Conservation (phyloP, 2,329 filamentous ascomycete genomes). For the Lecanicillium sp. region DNA sequence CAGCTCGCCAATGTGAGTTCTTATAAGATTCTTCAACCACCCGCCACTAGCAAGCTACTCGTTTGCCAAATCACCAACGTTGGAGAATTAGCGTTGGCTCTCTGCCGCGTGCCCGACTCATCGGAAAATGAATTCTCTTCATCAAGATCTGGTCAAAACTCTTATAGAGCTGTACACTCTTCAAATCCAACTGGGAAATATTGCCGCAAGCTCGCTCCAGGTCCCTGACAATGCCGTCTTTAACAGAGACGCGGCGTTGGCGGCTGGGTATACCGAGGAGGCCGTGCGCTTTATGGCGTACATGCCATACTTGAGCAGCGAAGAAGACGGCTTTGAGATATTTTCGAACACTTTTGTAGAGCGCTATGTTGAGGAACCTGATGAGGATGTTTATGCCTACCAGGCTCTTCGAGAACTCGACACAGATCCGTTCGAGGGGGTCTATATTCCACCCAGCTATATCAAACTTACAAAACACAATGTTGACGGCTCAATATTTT, state of each 20-base stretch:
- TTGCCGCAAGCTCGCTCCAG: neutral
- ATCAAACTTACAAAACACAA: neutral
- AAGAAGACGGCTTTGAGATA: neutral
- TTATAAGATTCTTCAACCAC: neutral
- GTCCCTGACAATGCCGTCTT: neutral
- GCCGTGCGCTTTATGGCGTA: neutral
- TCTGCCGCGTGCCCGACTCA: neutral
- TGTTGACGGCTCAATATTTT: neutral
- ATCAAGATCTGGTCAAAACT: neutral
- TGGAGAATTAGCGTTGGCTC: too few species aligned
- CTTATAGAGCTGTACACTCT: neutral
- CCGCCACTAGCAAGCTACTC: neutral
- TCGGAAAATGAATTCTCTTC: neutral
- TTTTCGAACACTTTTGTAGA: neutral
- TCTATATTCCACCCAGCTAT: neutral
- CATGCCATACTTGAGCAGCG: neutral
- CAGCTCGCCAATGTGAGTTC: neutral
- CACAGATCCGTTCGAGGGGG: neutral
- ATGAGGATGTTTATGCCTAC: neutral
- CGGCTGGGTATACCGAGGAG: neutral
- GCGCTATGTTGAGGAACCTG: neutral
- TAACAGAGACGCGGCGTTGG: neutral
- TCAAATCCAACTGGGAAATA: neutral
- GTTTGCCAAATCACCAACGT: neutral
- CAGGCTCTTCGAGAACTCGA: neutral